Percentiles rank a stretch among this genome's conserved stretches.
phyloP scores from a whole-genome alignment of 495 filamentous ascomycete species.

The Lepidopterella palustris region DNA sequence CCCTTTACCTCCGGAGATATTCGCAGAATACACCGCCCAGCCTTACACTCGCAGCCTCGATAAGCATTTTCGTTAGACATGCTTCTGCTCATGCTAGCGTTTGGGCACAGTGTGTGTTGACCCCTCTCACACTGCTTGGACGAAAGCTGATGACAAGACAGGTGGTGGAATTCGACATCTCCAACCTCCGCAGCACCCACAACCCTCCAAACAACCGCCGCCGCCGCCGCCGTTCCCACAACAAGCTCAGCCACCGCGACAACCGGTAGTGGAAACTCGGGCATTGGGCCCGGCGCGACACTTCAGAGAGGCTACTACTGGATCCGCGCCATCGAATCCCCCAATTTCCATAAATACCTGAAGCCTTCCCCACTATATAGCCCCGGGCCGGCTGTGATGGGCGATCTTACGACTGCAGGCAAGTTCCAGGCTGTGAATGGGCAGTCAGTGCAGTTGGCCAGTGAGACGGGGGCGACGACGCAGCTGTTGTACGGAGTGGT shows the following conservation, averaged over 20 bases:
- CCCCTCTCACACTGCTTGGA: background rate
- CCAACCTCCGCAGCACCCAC: constrained; percentile 11
- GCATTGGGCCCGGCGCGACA: constrained; percentile 38
- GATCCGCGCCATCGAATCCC: constrained; percentile 53
- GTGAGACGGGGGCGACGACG: constrained; percentile 21
- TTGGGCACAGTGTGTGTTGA: constrained; percentile 22
- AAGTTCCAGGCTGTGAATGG: constrained; percentile 53
- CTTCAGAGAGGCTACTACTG: constrained; percentile 51
- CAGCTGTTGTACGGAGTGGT: constrained; percentile 40
- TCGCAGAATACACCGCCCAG: constrained; percentile 11
- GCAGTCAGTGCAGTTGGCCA: constrained; percentile 48
- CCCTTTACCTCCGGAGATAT: background rate
- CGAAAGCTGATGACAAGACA: background rate
- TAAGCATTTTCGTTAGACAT: constrained; percentile 14
- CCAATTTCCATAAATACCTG: constrained; percentile 60
- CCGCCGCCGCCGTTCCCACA: constrained; percentile 9
- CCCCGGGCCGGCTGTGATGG: constrained; percentile 46
- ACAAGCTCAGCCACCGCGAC: constrained; percentile 16
- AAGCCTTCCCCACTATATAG: constrained; percentile 48
- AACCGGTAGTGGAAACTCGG: constrained; percentile 20
- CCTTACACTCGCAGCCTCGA: constrained; percentile 2
- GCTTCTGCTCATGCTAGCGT: constrained; percentile 9
- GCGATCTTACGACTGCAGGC: constrained; percentile 49
- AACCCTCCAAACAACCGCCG: constrained; percentile 11
- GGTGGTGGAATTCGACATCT: constrained; percentile 17